Percentiles rank a stretch among this genome's conserved stretches.
Conservation (phyloP, 345 rosid genomes). For the Microthlaspi erraticum region DNA sequence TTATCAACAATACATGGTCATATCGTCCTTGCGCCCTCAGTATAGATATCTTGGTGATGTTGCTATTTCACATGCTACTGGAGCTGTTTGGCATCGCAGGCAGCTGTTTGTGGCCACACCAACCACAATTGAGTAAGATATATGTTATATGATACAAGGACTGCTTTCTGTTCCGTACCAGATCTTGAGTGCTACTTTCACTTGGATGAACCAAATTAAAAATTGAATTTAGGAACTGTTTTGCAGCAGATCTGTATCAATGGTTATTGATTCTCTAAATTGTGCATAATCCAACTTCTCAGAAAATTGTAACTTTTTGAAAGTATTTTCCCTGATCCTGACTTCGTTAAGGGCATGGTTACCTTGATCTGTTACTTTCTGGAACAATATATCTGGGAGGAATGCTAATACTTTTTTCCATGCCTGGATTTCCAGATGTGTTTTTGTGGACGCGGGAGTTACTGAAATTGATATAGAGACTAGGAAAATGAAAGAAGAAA, state of each 20-base stretch:
- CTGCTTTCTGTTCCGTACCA: conserved; percentile 7
- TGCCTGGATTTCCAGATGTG: conserved; percentile 67
- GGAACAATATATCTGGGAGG: conserved; percentile 12
- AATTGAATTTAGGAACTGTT: not conserved
- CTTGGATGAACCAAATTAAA: conserved; percentile 25
- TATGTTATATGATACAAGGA: conserved; percentile 13
- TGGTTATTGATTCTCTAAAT: conserved; percentile 8
- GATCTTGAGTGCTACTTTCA: conserved; percentile 22
- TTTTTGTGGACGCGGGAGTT: conserved; percentile 96
- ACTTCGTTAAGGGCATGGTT: conserved; percentile 5
- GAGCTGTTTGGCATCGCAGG: conserved; percentile 98
- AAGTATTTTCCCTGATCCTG: conserved; percentile 21
- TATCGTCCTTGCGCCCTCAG: conserved; percentile 94
- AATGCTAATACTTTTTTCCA: conserved; percentile 32
- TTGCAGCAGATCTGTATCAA: conserved; percentile 5
- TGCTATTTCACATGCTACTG: conserved; percentile 92
- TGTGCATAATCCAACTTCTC: conserved; percentile 19
- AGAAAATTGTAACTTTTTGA: not conserved
- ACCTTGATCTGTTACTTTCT: conserved; percentile 17
- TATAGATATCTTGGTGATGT: conserved; percentile 97
- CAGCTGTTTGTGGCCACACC: conserved; percentile 98
- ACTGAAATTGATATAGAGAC: conserved; percentile 90
- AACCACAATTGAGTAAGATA: conserved; percentile 93
- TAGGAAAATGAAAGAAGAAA: conserved; percentile 84
- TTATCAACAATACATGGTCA: conserved; percentile 87